phyloP scores from a whole-genome alignment of 1,284 basidiomycete genomes.

The Schizopora paradoxa region DNA sequence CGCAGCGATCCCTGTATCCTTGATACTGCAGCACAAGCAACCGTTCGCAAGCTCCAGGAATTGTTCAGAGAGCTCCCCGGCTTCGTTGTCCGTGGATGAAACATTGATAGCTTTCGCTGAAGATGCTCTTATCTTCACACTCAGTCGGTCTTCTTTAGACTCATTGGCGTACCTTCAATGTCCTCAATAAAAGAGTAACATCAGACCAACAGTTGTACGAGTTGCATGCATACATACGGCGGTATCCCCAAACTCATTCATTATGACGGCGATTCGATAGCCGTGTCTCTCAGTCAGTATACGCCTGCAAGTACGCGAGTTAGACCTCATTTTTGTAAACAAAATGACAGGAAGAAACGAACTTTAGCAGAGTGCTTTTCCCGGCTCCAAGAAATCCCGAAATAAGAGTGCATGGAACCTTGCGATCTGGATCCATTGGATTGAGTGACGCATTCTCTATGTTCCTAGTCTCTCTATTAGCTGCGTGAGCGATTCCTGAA shows the following conservation, averaged over 20 bases:
- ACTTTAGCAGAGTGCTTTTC: conserved; percentile 85
- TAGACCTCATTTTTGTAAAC: neutral
- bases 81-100: conserved; percentile 58
- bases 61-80: conserved; percentile 64
- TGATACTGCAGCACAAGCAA: conserved; percentile 91
- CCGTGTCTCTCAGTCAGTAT: conserved; percentile 90
- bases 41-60: conserved; percentile 89
- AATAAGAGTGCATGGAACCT: conserved; percentile 84
- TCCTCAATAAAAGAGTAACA: conserved; percentile 38
- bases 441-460: conserved; percentile 18
- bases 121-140: conserved; percentile 9
- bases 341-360: conserved; percentile 20
- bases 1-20: conserved; percentile 84
- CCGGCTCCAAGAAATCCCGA: conserved; percentile 90
- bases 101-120: conserved; percentile 75
- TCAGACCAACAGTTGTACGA: conserved; percentile 7
- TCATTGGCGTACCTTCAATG: conserved; percentile 54
- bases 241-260: conserved; percentile 91
- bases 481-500: neutral
- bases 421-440: conserved; percentile 9
- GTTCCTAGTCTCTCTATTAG: conserved; percentile 1
- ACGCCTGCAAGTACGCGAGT: conserved; percentile 41
- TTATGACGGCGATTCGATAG: conserved; percentile 91
- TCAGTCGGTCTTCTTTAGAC: conserved; percentile 25
- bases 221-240: conserved; percentile 48